Evolutionary conservation across 176 grass and related monocot genomes (phyloP), one percentile per base, ranked within the genome.

Genomic region (Secale cereale): DNA sequence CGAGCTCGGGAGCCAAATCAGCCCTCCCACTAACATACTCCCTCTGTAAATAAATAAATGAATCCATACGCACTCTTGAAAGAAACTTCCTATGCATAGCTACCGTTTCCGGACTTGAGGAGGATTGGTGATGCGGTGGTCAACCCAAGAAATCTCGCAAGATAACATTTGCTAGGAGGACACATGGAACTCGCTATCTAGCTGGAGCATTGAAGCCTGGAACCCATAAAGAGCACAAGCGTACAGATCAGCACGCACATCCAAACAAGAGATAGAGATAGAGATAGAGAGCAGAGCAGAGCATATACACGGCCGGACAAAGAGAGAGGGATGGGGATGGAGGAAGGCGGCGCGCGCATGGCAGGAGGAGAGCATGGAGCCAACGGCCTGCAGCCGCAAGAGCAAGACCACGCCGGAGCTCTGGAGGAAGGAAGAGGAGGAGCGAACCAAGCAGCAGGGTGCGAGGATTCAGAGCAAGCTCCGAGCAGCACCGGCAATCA

Each of bases 381-480:
- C n/a, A 91, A 89, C 14, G 86, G 82, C 28, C 10, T 76, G 69
- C 70, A 77, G 52, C 9, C 69, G 69, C 70, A 72, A 63, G 73
- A 85, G 10, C 60, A 52, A 2, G 48, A 56, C 52, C 19, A 65
- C 33, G 0, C 64, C n/a, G 28, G 66, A 43, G 74, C 73, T 28
- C 33, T 88, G 57, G 83, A 92, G 68, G 90, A 86, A 86, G 87
- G 90, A 5, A 65, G 78, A 82, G 70, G 14, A 66, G 74, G 74
- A 40, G 86, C 7, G 52, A 56, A 56, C 22, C 52, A 19, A 17
- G 61, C 82, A 75, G 74, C 56, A 59, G 57, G 48, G 48, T 52
- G 48, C 16, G 48, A 52, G 6, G 6, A 11, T 57, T 60, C 83
- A 39, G 90, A 86, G 74, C 65, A 66, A 4, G 65, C 78, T 15